Conservation (phyloP, 352 stramenopile species). For the Pythium sp. region DNA sequence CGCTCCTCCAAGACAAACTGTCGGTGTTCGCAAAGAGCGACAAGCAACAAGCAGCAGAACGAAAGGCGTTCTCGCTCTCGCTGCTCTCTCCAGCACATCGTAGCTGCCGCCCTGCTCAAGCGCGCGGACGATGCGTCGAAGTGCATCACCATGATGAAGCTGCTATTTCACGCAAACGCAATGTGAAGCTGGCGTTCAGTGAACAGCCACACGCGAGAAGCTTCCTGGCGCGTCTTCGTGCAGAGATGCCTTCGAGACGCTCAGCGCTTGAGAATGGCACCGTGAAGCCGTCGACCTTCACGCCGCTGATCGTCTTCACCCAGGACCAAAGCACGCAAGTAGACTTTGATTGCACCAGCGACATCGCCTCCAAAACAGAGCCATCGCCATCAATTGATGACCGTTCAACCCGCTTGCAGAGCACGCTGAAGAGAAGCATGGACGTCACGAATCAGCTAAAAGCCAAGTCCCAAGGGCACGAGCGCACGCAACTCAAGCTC, state of each 20-base stretch:
- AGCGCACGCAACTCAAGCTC: constrained; percentile 31
- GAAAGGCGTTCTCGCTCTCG: constrained; percentile 23
- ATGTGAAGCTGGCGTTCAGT: constrained; percentile 31
- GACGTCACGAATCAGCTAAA: constrained; percentile 33
- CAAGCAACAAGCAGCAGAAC: background rate
- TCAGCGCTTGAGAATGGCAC: background rate
- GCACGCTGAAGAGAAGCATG: constrained; percentile 38
- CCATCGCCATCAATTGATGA: background rate
- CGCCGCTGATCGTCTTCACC: constrained; percentile 23
- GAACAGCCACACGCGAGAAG: constrained; percentile 9
- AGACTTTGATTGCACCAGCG: constrained; percentile 12
- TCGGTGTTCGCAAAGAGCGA: constrained; percentile 1
- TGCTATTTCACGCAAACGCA: constrained; percentile 11
- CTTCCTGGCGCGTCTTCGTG: constrained; percentile 29
- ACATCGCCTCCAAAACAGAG: background rate
- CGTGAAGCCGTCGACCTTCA: constrained; percentile 22
- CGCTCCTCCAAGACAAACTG: constrained; percentile 26
- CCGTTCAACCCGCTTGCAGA: constrained; percentile 21
- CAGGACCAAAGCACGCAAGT: constrained; percentile 33
- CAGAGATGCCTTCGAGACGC: constrained; percentile 19
- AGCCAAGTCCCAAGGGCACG: constrained; percentile 39
- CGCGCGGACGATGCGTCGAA: constrained; percentile 8
- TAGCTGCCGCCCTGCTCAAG: constrained; percentile 4
- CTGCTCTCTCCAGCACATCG: constrained; percentile 39
- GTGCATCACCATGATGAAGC: background rate